A percentile compares a stretch with the other conserved stretches of the same genome.
Conservation (phyloP, 106 monocot species). For the Platanthera zijinensis region DNA sequence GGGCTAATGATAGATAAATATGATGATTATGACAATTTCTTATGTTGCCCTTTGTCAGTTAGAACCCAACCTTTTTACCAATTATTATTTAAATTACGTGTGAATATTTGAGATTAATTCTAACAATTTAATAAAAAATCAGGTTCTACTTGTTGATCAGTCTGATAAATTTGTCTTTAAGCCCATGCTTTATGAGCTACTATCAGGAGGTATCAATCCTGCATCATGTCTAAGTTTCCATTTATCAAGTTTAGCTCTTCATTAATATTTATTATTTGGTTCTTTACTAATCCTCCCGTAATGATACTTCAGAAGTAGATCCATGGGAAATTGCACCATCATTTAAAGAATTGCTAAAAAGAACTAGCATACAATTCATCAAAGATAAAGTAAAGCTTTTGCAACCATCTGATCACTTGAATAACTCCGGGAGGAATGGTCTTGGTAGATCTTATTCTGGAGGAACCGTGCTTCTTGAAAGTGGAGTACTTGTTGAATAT, state of each 20-base stretch:
- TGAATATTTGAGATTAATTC: neutral
- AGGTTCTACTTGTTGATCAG: constrained; percentile 91
- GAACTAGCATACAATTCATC: constrained; percentile 68
- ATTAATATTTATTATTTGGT: neutral
- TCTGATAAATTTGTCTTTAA: constrained; percentile 96
- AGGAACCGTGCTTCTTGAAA: constrained; percentile 84
- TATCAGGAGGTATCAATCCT: constrained; percentile 67
- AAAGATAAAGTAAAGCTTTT: constrained; percentile 80
- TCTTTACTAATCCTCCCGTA: constrained; percentile 7
- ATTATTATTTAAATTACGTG: neutral
- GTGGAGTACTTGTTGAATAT: constrained; percentile 76
- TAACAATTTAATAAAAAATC: constrained; percentile 9
- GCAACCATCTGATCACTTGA: constrained; percentile 57
- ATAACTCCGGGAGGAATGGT: constrained; percentile 18
- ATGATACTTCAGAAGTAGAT: constrained; percentile 76
- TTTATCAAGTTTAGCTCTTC: neutral
- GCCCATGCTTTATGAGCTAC: constrained; percentile 91
- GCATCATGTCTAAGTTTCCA: neutral
- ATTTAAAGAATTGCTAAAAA: constrained; percentile 70
- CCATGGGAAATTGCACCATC: constrained; percentile 93
- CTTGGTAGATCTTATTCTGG: constrained; percentile 28
- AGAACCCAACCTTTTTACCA: neutral
- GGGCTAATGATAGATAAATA: too few relatives aligned
- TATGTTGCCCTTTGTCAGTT: too few relatives aligned
- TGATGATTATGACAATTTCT: too few relatives aligned